A percentile compares a stretch with the other conserved stretches of the same genome.
Evolutionary conservation across 108 stramenopile species (phyloP).

Genomic region (Mediolabrus comicus): DNA sequence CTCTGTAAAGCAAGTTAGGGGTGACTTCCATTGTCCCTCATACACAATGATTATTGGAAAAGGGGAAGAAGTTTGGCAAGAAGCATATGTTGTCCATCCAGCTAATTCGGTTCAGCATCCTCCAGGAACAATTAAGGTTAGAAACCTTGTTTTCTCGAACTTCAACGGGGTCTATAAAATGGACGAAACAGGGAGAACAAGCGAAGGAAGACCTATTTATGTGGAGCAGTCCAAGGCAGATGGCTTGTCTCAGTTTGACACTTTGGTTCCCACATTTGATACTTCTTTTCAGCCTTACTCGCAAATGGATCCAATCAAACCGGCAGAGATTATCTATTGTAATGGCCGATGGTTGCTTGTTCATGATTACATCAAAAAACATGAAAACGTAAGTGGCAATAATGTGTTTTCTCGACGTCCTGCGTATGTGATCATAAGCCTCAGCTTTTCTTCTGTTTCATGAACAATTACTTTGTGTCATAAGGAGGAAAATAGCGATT

Average conservation of each 20-base stretch:
- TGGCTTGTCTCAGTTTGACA: not conserved
- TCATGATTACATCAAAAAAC: slow-evolving; percentile 1
- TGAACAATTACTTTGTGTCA: too few species aligned
- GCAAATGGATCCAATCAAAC: not conserved
- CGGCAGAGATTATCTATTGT: not conserved
- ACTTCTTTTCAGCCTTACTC: not conserved
- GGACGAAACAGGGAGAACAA: not conserved
- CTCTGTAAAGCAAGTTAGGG: not conserved
- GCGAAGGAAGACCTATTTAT: not conserved
- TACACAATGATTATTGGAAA: not conserved
- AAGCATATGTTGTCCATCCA: too few species aligned
- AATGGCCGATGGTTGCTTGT: not conserved
- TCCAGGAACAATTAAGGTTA: not conserved
- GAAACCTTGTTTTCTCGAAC: not conserved
- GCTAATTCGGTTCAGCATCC: too few species aligned
- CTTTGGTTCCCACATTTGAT: not conserved
- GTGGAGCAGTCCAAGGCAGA: slow-evolving; percentile 4
- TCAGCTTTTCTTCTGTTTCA: too few species aligned
- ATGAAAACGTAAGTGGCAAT: too few species aligned
- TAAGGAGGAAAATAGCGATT: not conserved
- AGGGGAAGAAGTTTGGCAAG: not conserved
- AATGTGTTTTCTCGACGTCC: too few species aligned
- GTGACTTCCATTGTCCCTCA: not conserved
- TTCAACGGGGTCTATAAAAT: not conserved
- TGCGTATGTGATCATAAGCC: too few species aligned